These are phyloP conservation scores for Sugiyamaella castrensis DNA, from an alignment of 1,139 yeast species.

Conservation along the genomic window DNA sequence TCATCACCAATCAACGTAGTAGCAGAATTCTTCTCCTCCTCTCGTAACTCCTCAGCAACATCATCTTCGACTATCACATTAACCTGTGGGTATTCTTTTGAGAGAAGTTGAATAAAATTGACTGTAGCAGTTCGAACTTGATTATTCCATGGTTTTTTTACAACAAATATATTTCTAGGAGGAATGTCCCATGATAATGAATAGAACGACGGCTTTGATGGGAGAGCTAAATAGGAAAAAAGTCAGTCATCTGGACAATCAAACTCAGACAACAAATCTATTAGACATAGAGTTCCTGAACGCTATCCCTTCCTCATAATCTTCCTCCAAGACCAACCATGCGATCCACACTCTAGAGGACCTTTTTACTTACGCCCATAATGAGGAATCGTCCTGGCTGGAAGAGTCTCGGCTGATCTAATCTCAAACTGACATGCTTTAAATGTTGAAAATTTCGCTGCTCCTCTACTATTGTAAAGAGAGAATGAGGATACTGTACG, in stretches of 20 bases:
- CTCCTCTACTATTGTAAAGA: too few relatives aligned
- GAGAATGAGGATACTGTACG: too few relatives aligned
- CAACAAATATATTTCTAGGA: conserved; percentile 68
- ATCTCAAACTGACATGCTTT: not conserved
- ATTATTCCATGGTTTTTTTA: conserved; percentile 79
- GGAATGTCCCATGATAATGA: conserved; percentile 34
- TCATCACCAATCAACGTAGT: conserved; percentile 22
- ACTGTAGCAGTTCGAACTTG: conserved; percentile 65
- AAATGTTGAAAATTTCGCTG: not conserved
- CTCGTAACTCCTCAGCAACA: conserved; percentile 67
- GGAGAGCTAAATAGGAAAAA: conserved; percentile 3
- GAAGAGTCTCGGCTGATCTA: conserved; percentile 14
- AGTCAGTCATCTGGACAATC: too few relatives aligned
- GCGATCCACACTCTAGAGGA: too few relatives aligned
- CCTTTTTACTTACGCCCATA: conserved; percentile 16
- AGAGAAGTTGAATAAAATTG: conserved; percentile 55
- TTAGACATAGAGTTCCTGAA: too few relatives aligned
- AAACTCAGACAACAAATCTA: too few relatives aligned
- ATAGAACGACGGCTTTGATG: conserved; percentile 18
- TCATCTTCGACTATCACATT: conserved; percentile 76
- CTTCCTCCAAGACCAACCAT: too few relatives aligned
- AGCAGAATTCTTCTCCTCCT: conserved; percentile 32
- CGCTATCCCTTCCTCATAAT: too few relatives aligned
- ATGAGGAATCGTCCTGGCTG: conserved; percentile 18
- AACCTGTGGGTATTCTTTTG: conserved; percentile 59